These are phyloP conservation scores for Solanum rostratum DNA, from an alignment of 257 asterid genomes.

Conservation along the genomic window DNA sequence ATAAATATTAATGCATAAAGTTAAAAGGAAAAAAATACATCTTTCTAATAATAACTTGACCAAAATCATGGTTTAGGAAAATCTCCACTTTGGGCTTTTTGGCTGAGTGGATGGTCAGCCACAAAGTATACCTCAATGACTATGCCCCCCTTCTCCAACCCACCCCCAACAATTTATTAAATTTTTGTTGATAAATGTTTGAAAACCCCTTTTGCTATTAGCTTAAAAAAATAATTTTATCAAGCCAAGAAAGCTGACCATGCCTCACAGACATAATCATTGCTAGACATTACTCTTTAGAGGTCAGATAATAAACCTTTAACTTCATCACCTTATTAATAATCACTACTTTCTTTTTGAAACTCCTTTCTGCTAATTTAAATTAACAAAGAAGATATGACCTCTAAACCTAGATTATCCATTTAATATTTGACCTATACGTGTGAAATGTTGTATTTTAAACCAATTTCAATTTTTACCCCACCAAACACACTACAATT, in stretches of 20 bases:
- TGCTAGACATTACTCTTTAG: conserved; percentile 26
- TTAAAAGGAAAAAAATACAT: not conserved
- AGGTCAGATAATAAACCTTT: conserved; percentile 15
- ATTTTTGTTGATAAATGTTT: not conserved
- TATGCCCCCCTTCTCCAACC: not conserved
- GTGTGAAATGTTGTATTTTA: not conserved
- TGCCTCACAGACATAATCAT: conserved; percentile 51
- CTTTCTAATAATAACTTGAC: not conserved
- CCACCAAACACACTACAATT: not conserved
- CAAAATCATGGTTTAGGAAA: conserved; percentile 32
- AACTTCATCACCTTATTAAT: conserved; percentile 13
- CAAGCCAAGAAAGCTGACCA: conserved; percentile 22
- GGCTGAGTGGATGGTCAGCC: conserved; percentile 3
- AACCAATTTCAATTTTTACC: not conserved
- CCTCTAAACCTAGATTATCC: not conserved
- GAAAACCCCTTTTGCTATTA: not conserved
- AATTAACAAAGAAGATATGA: not conserved
- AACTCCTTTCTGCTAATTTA: conserved; percentile 1
- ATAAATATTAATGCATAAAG: not conserved
- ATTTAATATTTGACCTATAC: not conserved
- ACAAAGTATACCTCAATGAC: conserved; percentile 4
- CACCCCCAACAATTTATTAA: not conserved
- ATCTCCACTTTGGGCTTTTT: conserved; percentile 44
- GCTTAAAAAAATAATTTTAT: conserved; percentile 1
- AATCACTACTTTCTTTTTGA: not conserved